Percentiles rank a stretch among this genome's conserved stretches.
These are phyloP conservation scores for Amniculicola lignicola DNA, from an alignment of 495 filamentous ascomycete species.

Conservation along the genomic window DNA sequence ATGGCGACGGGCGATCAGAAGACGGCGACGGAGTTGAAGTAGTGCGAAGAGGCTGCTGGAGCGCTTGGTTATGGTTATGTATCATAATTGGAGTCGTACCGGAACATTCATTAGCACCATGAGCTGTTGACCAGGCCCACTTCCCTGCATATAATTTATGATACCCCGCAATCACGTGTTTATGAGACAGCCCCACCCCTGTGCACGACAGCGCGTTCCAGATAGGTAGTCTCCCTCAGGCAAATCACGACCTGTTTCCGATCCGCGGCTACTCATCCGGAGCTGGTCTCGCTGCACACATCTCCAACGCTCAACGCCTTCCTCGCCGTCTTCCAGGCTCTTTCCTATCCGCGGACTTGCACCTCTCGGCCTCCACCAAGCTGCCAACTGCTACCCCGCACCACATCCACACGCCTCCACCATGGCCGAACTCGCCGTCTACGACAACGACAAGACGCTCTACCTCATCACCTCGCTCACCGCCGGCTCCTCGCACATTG, in stretches of 20 bases:
- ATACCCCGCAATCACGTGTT: no score
- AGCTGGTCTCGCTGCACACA: not conserved
- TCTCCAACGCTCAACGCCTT: not conserved
- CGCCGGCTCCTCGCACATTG: slow-evolving; percentile 94
- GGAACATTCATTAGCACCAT: no score
- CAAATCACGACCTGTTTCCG: no score
- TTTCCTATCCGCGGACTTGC: not conserved
- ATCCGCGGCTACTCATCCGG: not conserved
- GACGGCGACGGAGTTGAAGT: not conserved
- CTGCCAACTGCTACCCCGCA: not conserved
- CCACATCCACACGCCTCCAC: not conserved
- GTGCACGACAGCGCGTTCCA: no score
- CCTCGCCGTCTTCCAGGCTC: not conserved
- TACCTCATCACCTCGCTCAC: slow-evolving; percentile 94
- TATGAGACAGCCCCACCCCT: no score
- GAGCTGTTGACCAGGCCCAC: no score
- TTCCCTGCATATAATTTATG: no score
- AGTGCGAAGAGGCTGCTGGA: no score
- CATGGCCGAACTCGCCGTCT: slow-evolving; percentile 50
- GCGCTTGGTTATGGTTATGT: no score
- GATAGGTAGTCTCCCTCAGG: no score
- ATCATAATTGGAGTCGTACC: no score
- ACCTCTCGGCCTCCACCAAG: not conserved
- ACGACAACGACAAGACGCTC: slow-evolving; percentile 72
- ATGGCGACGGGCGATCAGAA: not conserved